phyloP scores from a whole-genome alignment of 495 filamentous ascomycete genomes.

The Astrothelium subdiscretum region DNA sequence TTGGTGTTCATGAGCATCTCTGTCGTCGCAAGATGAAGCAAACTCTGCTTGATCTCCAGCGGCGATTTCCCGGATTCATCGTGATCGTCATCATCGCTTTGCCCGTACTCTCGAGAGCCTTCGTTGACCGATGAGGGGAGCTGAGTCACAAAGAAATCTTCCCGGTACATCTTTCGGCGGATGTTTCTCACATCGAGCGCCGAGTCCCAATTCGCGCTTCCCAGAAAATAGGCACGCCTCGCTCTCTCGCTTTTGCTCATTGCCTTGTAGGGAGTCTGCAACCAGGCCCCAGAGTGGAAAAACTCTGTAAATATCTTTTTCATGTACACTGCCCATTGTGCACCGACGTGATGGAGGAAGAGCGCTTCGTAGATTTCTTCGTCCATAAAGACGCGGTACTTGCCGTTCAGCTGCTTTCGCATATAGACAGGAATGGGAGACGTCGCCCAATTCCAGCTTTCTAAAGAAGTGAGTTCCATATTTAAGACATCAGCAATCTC shows the following conservation, averaged over 20 bases:
- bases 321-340: conserved; percentile 17
- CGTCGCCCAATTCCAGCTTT: conserved; percentile 18
- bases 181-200: conserved; percentile 6
- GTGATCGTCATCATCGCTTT: conserved; percentile 14
- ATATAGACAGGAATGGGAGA: conserved; percentile 16
- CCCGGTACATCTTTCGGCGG: conserved; percentile 21
- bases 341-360: conserved; percentile 20
- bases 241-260: conserved; percentile 17
- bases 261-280: conserved; percentile 6
- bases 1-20: conserved; percentile 21
- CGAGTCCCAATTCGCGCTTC: no score
- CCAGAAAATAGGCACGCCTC: conserved; percentile 25
- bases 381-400: conserved; percentile 21
- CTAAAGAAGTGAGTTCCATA: conserved; percentile 18
- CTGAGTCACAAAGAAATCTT: conserved; percentile 25
- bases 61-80: conserved; percentile 11
- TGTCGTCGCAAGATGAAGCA: conserved; percentile 19
- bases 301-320: conserved; percentile 19
- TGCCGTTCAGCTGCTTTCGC: conserved; percentile 20
- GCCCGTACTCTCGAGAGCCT: conserved; percentile 6
- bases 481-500: conserved; percentile 25
- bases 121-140: conserved; percentile 20
- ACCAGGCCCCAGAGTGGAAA: conserved; percentile 14
- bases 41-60: conserved; percentile 16
- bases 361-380: conserved; percentile 23